phyloP scores from a whole-genome alignment of 129 eudicot genomes.

The Glebionis coronaria region DNA sequence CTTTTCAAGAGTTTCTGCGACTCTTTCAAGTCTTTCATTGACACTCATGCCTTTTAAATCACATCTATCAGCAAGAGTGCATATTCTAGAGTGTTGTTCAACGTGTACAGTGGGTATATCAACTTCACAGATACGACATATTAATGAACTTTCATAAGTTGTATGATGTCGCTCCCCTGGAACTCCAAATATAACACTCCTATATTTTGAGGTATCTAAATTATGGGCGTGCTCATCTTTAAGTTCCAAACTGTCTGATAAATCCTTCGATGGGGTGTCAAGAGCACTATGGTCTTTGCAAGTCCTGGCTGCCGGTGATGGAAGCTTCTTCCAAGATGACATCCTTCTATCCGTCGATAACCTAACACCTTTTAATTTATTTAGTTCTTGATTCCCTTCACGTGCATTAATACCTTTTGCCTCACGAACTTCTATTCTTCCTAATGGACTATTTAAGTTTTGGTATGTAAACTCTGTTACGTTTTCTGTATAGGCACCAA shows the following conservation, averaged over 20 bases:
- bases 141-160: conserved; percentile 60
- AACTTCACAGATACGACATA: conserved; percentile 89
- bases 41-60: conserved; percentile 86
- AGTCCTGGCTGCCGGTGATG: conserved; percentile 54
- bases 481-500: conserved; percentile 12
- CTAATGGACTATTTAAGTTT: conserved; percentile 2
- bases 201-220: conserved; percentile 28
- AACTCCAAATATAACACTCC: conserved; percentile 38
- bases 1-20: conserved; percentile 82
- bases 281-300: conserved; percentile 31
- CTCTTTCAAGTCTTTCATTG: conserved; percentile 82
- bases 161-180: conserved; percentile 43
- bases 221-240: conserved; percentile 33
- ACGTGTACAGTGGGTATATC: conserved; percentile 87
- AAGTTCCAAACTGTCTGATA: conserved; percentile 31
- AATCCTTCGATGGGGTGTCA: conserved; percentile 47
- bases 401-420: conserved; percentile 23
- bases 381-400: conserved; percentile 28
- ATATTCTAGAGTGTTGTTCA: conserved; percentile 96
- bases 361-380: conserved; percentile 42
- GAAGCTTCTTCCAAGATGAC: conserved; percentile 85
- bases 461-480: conserved; percentile 12
- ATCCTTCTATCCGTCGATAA: conserved; percentile 60
- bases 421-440: neutral
- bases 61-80: conserved; percentile 96